phyloP scores from a whole-genome alignment of 2,329 filamentous ascomycete genomes.

The Ceratocystis papillata region DNA sequence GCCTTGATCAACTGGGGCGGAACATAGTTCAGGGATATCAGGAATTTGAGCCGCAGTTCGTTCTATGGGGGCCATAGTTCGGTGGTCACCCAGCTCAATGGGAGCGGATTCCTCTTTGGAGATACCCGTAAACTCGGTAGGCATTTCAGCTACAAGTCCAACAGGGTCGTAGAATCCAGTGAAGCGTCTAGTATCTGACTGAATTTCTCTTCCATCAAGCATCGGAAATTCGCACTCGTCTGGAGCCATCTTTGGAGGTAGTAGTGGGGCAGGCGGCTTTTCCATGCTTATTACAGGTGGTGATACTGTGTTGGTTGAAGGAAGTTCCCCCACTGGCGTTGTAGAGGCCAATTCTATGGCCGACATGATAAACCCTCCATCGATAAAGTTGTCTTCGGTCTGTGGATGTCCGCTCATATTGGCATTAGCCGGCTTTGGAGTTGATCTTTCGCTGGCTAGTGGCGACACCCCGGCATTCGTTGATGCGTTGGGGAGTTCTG shows the following conservation, averaged over 20 bases:
- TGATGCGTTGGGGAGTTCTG: background rate
- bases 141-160: slow-evolving; percentile 40
- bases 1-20: slow-evolving; percentile 25
- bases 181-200: slow-evolving; percentile 27
- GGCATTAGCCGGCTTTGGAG: slow-evolving; percentile 6
- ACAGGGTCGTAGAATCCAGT: slow-evolving; percentile 33
- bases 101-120: slow-evolving; percentile 37
- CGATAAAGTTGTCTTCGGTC: background rate
- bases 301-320: background rate
- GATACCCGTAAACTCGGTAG: slow-evolving; percentile 35
- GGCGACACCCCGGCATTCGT: slow-evolving; percentile 9
- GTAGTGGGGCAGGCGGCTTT: background rate
- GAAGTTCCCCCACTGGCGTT: background rate
- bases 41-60: slow-evolving; percentile 17
- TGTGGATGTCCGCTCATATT: background rate
- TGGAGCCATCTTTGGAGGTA: background rate
- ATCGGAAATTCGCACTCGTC: slow-evolving; percentile 28
- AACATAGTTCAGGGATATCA: slow-evolving; percentile 34
- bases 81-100: slow-evolving; percentile 37
- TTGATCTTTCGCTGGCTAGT: slow-evolving; percentile 18
- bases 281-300: background rate
- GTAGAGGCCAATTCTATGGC: background rate
- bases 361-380: background rate
- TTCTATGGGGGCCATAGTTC: slow-evolving; percentile 32
- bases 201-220: slow-evolving; percentile 32